Evolutionary conservation across 1,139 yeast genomes (phyloP), one percentile per base, ranked within the genome.

Genomic region (Magnusiomyces tetraspermus): DNA sequence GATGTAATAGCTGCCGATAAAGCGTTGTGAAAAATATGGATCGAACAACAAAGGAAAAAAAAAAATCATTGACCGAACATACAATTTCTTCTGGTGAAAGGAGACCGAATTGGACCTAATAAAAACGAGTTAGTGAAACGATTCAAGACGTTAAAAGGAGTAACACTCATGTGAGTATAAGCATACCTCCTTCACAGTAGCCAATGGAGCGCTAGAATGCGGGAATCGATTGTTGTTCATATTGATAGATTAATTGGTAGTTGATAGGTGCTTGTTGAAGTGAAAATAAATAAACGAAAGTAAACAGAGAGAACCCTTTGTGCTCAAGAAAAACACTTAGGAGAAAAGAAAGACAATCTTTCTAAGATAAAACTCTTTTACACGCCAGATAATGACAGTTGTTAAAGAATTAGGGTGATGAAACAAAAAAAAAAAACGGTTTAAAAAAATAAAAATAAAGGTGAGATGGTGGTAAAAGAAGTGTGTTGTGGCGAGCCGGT

Each of bases 151-250:
- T n/a, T n/a, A n/a, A 30, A 26, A n/a, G 31, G 26, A 31, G 17
- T 24, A n/a, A n/a, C n/a, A n/a, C 33, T 30, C n/a, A 36, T 6
- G 19, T 17, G 15, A 15, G 11, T 17, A n/a, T 23, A 28, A 46
- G 33, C 56, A 66, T 72, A 80, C 97, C 76, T 92, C 98, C 73
- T 89, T 92, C 60, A 92, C 90, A 49, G 96, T 83, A 70, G 97
- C 86, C 71, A 92, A 80, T 53, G 97, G 97, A 58, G 97, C 97
- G 75, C 96, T 88, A 57, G 97, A 90, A 76, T 86, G 89, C 67
- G 96, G 95, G 70, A 90, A 89, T 64, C 65, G 70, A 51, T 70
- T 71, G 64, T 73, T 72, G 63, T 73, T 71, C 74, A 71, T 71
- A 50, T 49, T 61, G 48, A 31, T 42, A 47, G 30, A 41, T 22